A percentile compares a stretch with the other conserved stretches of the same genome.
Evolutionary conservation across 331 rosid species (phyloP).

Genomic region (Malus hybrid): DNA sequence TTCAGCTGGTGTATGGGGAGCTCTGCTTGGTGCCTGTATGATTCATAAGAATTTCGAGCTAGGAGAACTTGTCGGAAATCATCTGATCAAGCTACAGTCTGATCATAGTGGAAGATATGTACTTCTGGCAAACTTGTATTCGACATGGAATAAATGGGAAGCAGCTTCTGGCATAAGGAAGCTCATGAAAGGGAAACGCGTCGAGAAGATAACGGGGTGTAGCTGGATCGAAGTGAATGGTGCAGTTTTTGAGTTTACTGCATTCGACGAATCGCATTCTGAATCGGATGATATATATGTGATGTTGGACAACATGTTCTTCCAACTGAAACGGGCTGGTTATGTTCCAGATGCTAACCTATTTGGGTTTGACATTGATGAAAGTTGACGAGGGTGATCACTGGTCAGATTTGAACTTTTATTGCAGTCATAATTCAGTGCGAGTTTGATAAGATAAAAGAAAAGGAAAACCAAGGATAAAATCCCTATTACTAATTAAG

Average conservation of each 20-base stretch:
- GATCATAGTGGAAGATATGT: conserved; percentile 30
- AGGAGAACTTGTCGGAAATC: conserved; percentile 35
- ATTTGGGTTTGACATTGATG: background rate
- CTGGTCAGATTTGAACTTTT: background rate
- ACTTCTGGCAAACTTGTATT: conserved; percentile 38
- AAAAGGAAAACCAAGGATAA: too few species aligned
- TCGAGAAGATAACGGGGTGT: conserved; percentile 40
- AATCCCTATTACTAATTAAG: too few species aligned
- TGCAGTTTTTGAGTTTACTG: conserved; percentile 27
- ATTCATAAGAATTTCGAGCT: conserved; percentile 30
- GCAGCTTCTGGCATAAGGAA: conserved; percentile 42
- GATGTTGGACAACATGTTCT: conserved; percentile 21
- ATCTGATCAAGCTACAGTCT: conserved; percentile 27
- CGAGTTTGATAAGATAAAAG: too few species aligned
- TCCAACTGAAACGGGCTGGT: conserved; percentile 1
- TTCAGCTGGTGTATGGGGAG: conserved; percentile 29
- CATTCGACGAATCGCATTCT: conserved; percentile 28
- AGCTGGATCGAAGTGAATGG: conserved; percentile 47
- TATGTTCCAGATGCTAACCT: background rate
- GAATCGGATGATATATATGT: conserved; percentile 17
- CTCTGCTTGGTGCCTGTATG: conserved; percentile 40
- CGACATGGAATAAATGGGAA: conserved; percentile 41
- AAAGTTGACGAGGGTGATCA: background rate
- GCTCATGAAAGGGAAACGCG: conserved; percentile 33
- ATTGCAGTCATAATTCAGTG: background rate